A percentile compares a stretch with the other conserved stretches of the same genome.
Conservation (phyloP, 2,329 filamentous ascomycete genomes). For the Trichophyton mentagrophytes region DNA sequence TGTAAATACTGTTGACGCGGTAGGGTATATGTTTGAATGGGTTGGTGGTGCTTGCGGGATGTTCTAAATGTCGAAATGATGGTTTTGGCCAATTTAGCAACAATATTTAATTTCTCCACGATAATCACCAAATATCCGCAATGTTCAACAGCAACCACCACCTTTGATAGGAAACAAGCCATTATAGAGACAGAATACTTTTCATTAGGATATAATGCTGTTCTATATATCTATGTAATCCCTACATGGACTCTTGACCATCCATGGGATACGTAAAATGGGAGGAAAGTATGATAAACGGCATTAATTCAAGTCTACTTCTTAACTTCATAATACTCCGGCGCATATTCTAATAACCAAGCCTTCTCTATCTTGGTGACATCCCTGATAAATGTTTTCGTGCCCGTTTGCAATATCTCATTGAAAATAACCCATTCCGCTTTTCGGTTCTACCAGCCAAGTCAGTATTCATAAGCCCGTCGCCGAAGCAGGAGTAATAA, state of each 20-base stretch:
- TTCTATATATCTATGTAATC: no score
- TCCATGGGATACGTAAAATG: not conserved
- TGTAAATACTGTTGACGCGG: not conserved
- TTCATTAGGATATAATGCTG: no score
- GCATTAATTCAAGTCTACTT: conserved; percentile 5
- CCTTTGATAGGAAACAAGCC: no score
- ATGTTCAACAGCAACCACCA: no score
- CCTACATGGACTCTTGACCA: no score
- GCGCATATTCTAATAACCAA: conserved; percentile 85
- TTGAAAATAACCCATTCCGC: conserved; percentile 95
- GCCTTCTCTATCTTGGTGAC: conserved; percentile 83
- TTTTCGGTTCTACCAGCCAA: conserved; percentile 55
- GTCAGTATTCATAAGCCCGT: not conserved
- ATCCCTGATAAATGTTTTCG: conserved; percentile 82
- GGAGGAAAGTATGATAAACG: not conserved
- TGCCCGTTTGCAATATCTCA: conserved; percentile 77
- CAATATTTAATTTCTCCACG: no score
- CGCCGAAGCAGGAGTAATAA: not conserved
- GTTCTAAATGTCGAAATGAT: no score
- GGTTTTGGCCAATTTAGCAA: no score
- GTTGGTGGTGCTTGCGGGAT: not conserved
- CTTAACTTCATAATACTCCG: conserved; percentile 61
- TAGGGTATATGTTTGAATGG: not conserved
- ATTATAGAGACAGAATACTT: no score
- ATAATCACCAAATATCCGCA: not conserved